Evolutionary conservation across 2,329 filamentous ascomycete species (phyloP).

Genomic region (Cylindrodendrum hubeiense): DNA sequence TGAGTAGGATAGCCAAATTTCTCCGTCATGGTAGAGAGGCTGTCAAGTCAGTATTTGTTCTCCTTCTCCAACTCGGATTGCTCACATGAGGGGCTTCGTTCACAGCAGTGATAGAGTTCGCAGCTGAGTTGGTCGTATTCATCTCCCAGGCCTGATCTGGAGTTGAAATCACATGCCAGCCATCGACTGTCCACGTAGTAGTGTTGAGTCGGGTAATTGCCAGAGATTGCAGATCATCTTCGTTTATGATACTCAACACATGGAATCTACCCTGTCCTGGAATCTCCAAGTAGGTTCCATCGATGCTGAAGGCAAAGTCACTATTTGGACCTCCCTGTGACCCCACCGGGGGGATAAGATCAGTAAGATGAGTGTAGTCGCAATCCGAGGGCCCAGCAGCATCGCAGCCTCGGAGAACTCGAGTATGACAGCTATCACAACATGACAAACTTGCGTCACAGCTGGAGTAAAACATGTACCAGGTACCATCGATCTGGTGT

Average conservation of each 20-base stretch:
- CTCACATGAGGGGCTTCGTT: constrained; percentile 24
- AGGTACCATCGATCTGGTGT: constrained; percentile 22
- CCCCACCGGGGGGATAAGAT: constrained; percentile 19
- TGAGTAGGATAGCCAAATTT: constrained; percentile 64
- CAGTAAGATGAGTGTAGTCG: constrained; percentile 21
- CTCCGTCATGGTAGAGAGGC: constrained; percentile 62
- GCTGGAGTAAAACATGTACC: constrained; percentile 31
- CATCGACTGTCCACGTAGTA: constrained; percentile 20
- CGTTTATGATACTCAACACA: constrained; percentile 23
- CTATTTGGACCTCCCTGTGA: constrained; percentile 7
- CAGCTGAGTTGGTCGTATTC: constrained; percentile 20
- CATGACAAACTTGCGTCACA: constrained; percentile 17
- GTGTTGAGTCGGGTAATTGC: constrained; percentile 24
- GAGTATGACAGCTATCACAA: constrained; percentile 26
- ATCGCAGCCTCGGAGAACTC: constrained; percentile 20
- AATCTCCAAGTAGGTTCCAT: constrained; percentile 27
- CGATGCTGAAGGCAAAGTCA: constrained; percentile 27
- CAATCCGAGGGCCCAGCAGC: constrained; percentile 17
- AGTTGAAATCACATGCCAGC: constrained; percentile 28
- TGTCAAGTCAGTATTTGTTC: neutral
- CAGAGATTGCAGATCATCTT: constrained; percentile 19
- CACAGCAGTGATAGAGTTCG: constrained; percentile 5
- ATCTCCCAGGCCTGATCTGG: constrained; percentile 27
- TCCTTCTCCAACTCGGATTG: accelerated
- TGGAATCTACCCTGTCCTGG: constrained; percentile 18